Conservation (phyloP, 1,139 yeast genomes). For the Candida sanyaensis region DNA sequence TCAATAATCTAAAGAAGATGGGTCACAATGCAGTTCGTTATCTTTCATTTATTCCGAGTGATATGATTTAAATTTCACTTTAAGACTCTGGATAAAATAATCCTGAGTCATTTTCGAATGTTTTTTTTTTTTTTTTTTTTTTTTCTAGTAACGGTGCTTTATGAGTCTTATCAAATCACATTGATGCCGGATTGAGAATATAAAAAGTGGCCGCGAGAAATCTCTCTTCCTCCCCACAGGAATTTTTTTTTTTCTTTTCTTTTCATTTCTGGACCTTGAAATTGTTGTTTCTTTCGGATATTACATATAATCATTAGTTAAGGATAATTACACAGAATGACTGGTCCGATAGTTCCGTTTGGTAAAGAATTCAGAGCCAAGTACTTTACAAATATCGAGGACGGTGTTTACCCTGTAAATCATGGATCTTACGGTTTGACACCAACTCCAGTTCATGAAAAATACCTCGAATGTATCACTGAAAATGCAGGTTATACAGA, state of each 20-base stretch:
- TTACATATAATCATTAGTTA: too few relatives aligned
- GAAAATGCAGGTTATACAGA: slow-evolving; percentile 45
- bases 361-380: slow-evolving; percentile 52
- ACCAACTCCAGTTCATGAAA: slow-evolving; percentile 41
- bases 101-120: too few relatives aligned
- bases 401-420: slow-evolving; percentile 43
- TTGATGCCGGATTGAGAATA: not conserved
- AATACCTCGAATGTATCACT: slow-evolving; percentile 23
- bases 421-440: slow-evolving; percentile 58
- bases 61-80: too few relatives aligned
- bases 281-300: too few relatives aligned
- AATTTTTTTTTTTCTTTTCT: not conserved
- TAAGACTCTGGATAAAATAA: too few relatives aligned
- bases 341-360: slow-evolving; percentile 29
- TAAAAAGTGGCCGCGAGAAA: not conserved
- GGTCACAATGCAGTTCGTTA: too few relatives aligned
- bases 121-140: too few relatives aligned
- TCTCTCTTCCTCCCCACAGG: not conserved
- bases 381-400: slow-evolving; percentile 43
- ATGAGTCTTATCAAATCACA: not conserved
- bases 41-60: too few relatives aligned
- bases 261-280: too few relatives aligned
- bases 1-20: too few relatives aligned
- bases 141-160: not conserved
- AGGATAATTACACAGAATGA: not conserved